These are phyloP conservation scores for Barbarea vulgaris DNA, from an alignment of 345 rosid species.

Conservation along the genomic window DNA sequence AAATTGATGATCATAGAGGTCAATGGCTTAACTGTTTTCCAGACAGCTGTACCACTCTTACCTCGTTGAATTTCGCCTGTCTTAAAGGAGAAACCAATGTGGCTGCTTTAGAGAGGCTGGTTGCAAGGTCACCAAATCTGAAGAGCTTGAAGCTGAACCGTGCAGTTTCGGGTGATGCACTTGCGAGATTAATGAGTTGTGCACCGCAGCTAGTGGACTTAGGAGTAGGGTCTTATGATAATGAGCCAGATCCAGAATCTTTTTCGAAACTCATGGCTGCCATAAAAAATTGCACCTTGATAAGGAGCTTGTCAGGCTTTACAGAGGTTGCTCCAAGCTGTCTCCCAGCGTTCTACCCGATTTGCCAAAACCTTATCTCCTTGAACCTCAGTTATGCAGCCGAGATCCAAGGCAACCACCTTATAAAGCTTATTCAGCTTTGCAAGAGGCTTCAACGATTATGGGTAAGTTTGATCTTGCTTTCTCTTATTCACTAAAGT, in stretches of 20 bases:
- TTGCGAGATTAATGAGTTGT: slow-evolving; percentile 59
- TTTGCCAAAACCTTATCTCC: slow-evolving; percentile 60
- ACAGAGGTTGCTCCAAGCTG: slow-evolving; percentile 69
- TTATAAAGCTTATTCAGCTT: slow-evolving; percentile 58
- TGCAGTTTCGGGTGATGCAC: slow-evolving; percentile 72
- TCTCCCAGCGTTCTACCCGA: slow-evolving; percentile 60
- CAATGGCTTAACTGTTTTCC: slow-evolving; percentile 95
- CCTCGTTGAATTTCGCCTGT: slow-evolving; percentile 86
- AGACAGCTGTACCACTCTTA: slow-evolving; percentile 73
- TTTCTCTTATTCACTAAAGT: not conserved
- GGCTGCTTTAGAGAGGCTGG: slow-evolving; percentile 81
- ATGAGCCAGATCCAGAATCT: slow-evolving; percentile 66
- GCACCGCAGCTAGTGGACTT: slow-evolving; percentile 81
- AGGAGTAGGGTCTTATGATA: slow-evolving; percentile 83
- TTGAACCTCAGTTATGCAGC: slow-evolving; percentile 92
- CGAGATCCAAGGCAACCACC: slow-evolving; percentile 64
- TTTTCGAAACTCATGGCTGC: slow-evolving; percentile 51
- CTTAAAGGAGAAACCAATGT: slow-evolving; percentile 84
- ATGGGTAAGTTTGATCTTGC: slow-evolving; percentile 58
- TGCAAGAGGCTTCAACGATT: slow-evolving; percentile 78
- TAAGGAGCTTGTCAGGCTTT: slow-evolving; percentile 88
- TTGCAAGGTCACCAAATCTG: slow-evolving; percentile 86
- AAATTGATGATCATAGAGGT: slow-evolving; percentile 88
- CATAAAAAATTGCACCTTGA: slow-evolving; percentile 53
- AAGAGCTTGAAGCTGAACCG: slow-evolving; percentile 81